A percentile compares a stretch with the other conserved stretches of the same genome.
These are phyloP conservation scores for Plenodomus tracheiphilus DNA, from an alignment of 2,329 filamentous ascomycete species.

Conservation along the genomic window DNA sequence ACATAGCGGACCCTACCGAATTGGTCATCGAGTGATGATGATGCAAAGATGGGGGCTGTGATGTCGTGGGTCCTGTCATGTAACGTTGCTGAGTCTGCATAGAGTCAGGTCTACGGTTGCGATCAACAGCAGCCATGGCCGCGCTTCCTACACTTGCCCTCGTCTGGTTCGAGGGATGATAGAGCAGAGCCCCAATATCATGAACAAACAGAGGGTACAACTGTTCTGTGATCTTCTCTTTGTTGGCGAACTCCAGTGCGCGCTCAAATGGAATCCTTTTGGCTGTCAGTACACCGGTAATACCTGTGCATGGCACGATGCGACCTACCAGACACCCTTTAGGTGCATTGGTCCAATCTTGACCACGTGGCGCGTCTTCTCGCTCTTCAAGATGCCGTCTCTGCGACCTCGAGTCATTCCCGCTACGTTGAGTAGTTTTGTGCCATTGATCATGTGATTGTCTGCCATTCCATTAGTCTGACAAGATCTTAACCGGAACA, in stretches of 20 bases:
- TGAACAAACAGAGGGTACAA: constrained; percentile 96
- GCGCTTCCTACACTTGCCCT: constrained; percentile 73
- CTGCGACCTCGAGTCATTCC: constrained; percentile 96
- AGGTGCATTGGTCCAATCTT: constrained; percentile 99
- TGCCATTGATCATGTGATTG: constrained; percentile 99
- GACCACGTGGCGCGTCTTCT: constrained; percentile 94
- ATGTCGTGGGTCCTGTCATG: constrained; percentile 63
- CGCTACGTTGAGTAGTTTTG: constrained; percentile 93
- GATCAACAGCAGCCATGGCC: constrained; percentile 75
- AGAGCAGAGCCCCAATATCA: constrained; percentile 90
- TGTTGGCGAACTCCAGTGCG: constrained; percentile 98
- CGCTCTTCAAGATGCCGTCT: constrained; percentile 96
- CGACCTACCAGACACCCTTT: constrained; percentile 65
- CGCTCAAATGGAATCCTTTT: constrained; percentile 94
- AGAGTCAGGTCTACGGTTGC: constrained; percentile 51
- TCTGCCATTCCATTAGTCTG: constrained; percentile 56
- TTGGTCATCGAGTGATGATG: constrained; percentile 70
- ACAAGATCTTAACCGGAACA: background rate
- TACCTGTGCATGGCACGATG: background rate
- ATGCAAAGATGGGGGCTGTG: constrained; percentile 70
- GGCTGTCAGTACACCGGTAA: constrained; percentile 9
- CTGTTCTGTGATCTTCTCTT: constrained; percentile 97
- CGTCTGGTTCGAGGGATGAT: constrained; percentile 87
- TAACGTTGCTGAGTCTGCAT: constrained; percentile 51
- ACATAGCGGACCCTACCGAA: constrained; percentile 60